phyloP scores from a whole-genome alignment of 805 yeast species.

The Hagleromyces aurorensis region DNA sequence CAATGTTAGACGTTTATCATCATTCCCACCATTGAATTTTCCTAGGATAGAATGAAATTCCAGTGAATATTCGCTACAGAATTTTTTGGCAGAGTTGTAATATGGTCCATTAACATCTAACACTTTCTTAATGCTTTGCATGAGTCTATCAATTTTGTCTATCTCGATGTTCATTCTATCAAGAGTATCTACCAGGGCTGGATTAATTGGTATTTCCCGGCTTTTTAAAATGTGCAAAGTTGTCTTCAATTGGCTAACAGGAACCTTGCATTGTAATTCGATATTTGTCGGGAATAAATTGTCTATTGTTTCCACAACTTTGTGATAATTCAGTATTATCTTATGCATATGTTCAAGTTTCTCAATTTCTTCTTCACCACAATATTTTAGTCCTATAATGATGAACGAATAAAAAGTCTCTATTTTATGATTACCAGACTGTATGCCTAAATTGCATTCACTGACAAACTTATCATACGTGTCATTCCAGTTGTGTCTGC shows the following conservation, averaged over 20 bases:
- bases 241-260: slow-evolving; percentile 8
- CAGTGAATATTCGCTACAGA: slow-evolving; percentile 3
- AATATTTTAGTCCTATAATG: slow-evolving; percentile 16
- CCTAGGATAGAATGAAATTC: slow-evolving; percentile 7
- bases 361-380: slow-evolving; percentile 11
- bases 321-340: slow-evolving; percentile 15
- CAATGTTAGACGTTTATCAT: slow-evolving; percentile 29
- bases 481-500: slow-evolving; percentile 20
- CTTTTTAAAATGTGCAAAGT: slow-evolving; percentile 4
- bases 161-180: slow-evolving; percentile 9
- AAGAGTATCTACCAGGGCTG: slow-evolving; percentile 10
- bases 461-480: slow-evolving; percentile 12
- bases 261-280: slow-evolving; percentile 7
- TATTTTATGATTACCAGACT: slow-evolving; percentile 8
- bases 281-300: slow-evolving; percentile 11
- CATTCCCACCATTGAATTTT: slow-evolving; percentile 24
- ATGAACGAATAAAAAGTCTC: slow-evolving; percentile 11
- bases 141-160: slow-evolving; percentile 6
- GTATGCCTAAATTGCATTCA: slow-evolving; percentile 5
- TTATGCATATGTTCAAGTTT: slow-evolving; percentile 17
- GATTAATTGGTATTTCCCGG: slow-evolving; percentile 20
- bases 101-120: slow-evolving; percentile 10
- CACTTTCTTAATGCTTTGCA: slow-evolving; percentile 11
- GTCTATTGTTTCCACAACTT: slow-evolving; percentile 7
- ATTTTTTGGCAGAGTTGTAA: slow-evolving; percentile 5